Evolutionary conservation across 345 rosid genomes (phyloP).

Genomic region (Eucalyptus sp.): DNA sequence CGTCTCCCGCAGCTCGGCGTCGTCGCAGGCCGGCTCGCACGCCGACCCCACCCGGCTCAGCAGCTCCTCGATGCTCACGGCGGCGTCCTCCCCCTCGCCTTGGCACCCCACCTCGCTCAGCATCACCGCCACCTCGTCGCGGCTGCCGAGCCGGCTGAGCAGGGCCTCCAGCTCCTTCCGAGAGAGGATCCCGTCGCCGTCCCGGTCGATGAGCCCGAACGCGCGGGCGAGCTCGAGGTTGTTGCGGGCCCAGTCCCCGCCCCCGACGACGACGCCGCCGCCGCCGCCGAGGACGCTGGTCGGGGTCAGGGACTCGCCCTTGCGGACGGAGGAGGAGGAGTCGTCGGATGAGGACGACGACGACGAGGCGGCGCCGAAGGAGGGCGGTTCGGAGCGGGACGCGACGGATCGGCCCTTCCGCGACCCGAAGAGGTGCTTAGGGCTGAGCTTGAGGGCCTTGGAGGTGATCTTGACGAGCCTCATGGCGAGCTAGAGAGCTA

Average conservation of each 20-base stretch:
- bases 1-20: conserved; percentile 59
- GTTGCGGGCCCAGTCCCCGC: conserved; percentile 28
- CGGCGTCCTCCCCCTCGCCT: conserved; percentile 17
- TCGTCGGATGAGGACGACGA: conserved; percentile 51
- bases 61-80: conserved; percentile 46
- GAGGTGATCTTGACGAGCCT: conserved; percentile 26
- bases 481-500: background rate
- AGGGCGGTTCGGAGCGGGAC: background rate
- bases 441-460: conserved; percentile 30
- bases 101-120: conserved; percentile 38
- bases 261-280: conserved; percentile 14
- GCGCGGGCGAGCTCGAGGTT: conserved; percentile 31
- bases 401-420: conserved; percentile 16
- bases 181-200: conserved; percentile 47
- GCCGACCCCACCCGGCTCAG: conserved; percentile 32
- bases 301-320: conserved; percentile 31
- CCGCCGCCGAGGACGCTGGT: conserved; percentile 47
- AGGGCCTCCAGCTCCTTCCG: conserved; percentile 51
- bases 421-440: conserved; percentile 48
- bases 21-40: conserved; percentile 31
- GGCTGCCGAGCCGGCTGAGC: conserved; percentile 12
- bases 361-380: conserved; percentile 30
- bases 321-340: conserved; percentile 7
- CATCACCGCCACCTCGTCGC: conserved; percentile 54
- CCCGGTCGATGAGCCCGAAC: conserved; percentile 38